Evolutionary conservation across 148 eudicot genomes (phyloP).

Genomic region (Rhododendron molle): DNA sequence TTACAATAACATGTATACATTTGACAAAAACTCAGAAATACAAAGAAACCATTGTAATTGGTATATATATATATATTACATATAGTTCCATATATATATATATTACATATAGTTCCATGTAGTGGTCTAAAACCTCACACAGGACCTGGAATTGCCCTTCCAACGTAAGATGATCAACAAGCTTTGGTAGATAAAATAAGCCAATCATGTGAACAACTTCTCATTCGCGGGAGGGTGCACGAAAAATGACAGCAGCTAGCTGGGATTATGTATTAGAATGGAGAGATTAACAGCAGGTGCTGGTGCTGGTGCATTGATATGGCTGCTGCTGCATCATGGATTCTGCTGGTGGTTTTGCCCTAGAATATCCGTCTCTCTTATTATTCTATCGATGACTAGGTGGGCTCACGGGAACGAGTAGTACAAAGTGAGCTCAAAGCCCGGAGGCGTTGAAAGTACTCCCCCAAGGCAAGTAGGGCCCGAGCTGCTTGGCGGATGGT

Average conservation of each 20-base stretch:
- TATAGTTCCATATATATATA: neutral
- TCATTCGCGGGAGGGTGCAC: slow-evolving; percentile 10
- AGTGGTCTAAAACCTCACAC: too few species aligned
- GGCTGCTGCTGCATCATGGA: neutral
- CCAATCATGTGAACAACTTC: slow-evolving; percentile 6
- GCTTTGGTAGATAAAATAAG: neutral
- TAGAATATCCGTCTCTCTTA: neutral
- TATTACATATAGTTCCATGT: neutral
- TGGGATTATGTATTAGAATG: neutral
- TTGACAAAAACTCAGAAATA: neutral
- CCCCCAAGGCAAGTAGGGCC: slow-evolving; percentile 78
- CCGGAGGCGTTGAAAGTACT: slow-evolving; percentile 76
- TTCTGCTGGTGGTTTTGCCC: neutral
- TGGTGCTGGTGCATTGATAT: neutral
- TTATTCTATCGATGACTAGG: slow-evolving; percentile 13
- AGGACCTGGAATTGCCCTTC: neutral
- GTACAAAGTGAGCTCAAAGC: slow-evolving; percentile 65
- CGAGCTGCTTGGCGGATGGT: slow-evolving; percentile 70
- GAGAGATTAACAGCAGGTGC: neutral
- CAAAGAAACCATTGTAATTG: slow-evolving; percentile 3
- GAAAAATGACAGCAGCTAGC: slow-evolving; percentile 20
- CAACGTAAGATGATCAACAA: slow-evolving; percentile 5
- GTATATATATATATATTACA: too few species aligned
- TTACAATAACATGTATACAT: neutral
- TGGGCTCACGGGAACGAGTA: slow-evolving; percentile 42